phyloP scores from a whole-genome alignment of 352 stramenopile genomes.

The Phytophthora quininea region DNA sequence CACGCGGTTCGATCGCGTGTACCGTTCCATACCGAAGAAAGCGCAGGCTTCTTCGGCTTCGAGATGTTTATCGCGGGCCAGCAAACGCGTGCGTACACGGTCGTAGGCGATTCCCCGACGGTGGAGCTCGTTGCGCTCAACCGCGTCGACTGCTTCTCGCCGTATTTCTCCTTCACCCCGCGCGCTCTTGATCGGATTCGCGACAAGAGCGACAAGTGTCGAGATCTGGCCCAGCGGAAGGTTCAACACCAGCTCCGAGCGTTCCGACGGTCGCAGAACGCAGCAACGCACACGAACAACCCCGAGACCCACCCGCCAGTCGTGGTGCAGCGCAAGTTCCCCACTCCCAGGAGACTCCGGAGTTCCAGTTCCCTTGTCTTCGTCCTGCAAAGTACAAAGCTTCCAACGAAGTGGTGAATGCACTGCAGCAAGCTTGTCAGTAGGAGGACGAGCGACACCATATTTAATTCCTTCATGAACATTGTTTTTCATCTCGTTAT shows the following conservation, averaged over 20 bases:
- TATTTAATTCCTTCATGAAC: no score
- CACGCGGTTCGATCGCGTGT: slow-evolving; percentile 58
- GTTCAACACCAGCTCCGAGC: slow-evolving; percentile 63
- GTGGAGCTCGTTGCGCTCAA: slow-evolving; percentile 70
- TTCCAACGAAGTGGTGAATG: slow-evolving; percentile 53
- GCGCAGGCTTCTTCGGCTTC: slow-evolving; percentile 66
- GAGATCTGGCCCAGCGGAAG: slow-evolving; percentile 44
- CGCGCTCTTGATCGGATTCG: slow-evolving; percentile 63
- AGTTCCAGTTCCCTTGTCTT: slow-evolving; percentile 69
- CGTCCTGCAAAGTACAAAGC: slow-evolving; percentile 56
- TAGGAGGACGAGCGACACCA: neutral
- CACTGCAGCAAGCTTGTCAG: slow-evolving; percentile 50
- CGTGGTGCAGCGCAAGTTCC: slow-evolving; percentile 47
- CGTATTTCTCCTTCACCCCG: slow-evolving; percentile 74
- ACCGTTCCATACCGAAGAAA: slow-evolving; percentile 59
- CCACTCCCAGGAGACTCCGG: slow-evolving; percentile 46
- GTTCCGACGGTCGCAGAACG: slow-evolving; percentile 42
- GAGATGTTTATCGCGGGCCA: slow-evolving; percentile 72
- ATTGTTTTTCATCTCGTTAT: no score
- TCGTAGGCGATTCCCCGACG: slow-evolving; percentile 53
- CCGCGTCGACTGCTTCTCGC: slow-evolving; percentile 74
- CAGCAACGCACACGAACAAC: slow-evolving; percentile 27
- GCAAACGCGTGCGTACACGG: slow-evolving; percentile 58
- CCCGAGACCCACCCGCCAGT: slow-evolving; percentile 29
- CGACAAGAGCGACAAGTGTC: slow-evolving; percentile 57